These are phyloP conservation scores for Pseudonitzschia pungens DNA, from an alignment of 108 stramenopile species.

Conservation along the genomic window DNA sequence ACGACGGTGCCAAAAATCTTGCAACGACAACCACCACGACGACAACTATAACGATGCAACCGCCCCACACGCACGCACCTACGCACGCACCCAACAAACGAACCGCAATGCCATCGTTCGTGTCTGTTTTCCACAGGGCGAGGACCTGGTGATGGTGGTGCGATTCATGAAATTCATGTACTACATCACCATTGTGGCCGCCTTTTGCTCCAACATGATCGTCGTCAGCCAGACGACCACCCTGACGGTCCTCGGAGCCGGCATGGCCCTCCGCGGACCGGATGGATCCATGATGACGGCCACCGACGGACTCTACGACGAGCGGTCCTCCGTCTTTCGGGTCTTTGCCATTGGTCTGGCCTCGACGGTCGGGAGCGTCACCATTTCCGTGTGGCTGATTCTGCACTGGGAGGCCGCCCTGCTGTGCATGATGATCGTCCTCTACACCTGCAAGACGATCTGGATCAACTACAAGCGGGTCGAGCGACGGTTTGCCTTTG, in stretches of 20 bases:
- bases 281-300: conserved; percentile 92
- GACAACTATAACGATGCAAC: background rate
- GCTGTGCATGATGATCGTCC: conserved; percentile 53
- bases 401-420: conserved; percentile 77
- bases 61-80: no score
- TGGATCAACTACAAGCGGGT: conserved; percentile 66
- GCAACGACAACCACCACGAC: background rate
- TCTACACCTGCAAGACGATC: conserved; percentile 58
- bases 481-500: conserved; percentile 66
- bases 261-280: conserved; percentile 84
- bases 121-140: conserved; percentile 11
- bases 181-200: conserved; percentile 72
- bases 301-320: conserved; percentile 86
- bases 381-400: conserved; percentile 51
- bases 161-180: conserved; percentile 70
- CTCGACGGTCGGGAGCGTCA: conserved; percentile 46
- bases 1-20: no score
- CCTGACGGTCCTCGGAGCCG: conserved; percentile 79
- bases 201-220: conserved; percentile 86
- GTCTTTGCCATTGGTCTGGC: conserved; percentile 76
- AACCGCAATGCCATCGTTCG: background rate
- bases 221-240: conserved; percentile 84
- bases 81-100: no score
- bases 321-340: conserved; percentile 65
- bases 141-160: conserved; percentile 18